phyloP scores from a whole-genome alignment of 495 filamentous ascomycete species.

The Tuber magnatum region DNA sequence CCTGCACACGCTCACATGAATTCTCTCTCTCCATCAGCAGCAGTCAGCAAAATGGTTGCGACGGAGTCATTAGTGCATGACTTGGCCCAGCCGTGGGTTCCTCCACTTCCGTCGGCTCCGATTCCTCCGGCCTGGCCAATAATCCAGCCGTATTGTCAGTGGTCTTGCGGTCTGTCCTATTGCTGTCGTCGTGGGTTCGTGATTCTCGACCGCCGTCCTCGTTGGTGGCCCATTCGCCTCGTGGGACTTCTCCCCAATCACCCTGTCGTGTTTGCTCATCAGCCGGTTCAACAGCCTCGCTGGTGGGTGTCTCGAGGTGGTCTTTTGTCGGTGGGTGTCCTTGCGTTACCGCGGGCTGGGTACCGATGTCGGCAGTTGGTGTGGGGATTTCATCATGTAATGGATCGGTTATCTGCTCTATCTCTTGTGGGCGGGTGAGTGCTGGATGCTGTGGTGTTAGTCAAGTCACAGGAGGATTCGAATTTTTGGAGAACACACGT shows the following conservation, averaged over 20 bases:
- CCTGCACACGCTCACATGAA: background rate
- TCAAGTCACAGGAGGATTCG: background rate
- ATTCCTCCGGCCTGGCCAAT: background rate
- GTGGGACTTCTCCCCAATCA: conserved; percentile 26
- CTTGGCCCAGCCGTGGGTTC: background rate
- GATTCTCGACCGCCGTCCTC: background rate
- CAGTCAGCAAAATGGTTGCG: background rate
- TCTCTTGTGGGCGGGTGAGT: conserved; percentile 20
- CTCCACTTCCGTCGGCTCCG: background rate
- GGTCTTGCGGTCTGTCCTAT: background rate
- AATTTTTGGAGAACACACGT: conserved; percentile 7
- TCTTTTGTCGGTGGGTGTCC: conserved; percentile 21
- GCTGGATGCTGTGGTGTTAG: conserved; percentile 14
- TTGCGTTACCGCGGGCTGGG: conserved; percentile 24
- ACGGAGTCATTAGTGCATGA: background rate
- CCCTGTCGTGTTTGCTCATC: conserved; percentile 19
- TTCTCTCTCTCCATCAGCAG: background rate
- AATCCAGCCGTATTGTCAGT: background rate
- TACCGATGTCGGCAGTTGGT: conserved; percentile 18
- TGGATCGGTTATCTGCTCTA: conserved; percentile 15
- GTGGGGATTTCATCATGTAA: conserved; percentile 27
- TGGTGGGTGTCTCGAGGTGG: conserved; percentile 25
- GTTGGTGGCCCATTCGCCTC: conserved; percentile 8
- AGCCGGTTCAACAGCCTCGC: conserved; percentile 22
- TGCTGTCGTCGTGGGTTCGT: background rate